Conservation (phyloP, 176 grass and related monocot species). For the Aegilops umbellulata region DNA sequence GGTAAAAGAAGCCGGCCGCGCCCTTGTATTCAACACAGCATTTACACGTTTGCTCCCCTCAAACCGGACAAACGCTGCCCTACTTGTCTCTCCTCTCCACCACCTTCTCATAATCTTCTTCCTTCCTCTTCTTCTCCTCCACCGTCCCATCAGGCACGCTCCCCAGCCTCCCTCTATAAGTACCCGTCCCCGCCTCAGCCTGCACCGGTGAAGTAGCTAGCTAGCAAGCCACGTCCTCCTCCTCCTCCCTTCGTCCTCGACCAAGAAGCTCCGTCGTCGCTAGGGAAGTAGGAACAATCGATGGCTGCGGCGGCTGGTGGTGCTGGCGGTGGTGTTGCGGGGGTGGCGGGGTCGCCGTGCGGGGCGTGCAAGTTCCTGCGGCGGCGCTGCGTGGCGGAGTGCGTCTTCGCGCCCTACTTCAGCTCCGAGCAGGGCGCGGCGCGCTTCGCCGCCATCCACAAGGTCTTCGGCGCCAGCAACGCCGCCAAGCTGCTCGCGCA, state of each 20-base stretch:
- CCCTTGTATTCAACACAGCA: conserved; percentile 47
- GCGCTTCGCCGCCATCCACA: conserved; percentile 86
- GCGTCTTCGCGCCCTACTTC: conserved; percentile 96
- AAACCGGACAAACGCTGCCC: conserved; percentile 58
- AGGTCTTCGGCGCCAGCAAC: conserved; percentile 96
- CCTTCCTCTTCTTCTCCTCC: neutral
- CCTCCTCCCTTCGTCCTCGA: no score
- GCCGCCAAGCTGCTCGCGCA: conserved; percentile 94
- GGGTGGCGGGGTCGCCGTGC: conserved; percentile 56
- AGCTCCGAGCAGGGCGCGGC: conserved; percentile 73
- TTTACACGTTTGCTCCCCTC: conserved; percentile 74
- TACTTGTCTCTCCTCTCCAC: conserved; percentile 36
- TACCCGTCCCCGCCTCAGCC: neutral
- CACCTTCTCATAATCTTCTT: neutral
- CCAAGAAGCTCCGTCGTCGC: no score
- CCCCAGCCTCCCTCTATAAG: conserved; percentile 14
- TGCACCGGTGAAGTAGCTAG: neutral
- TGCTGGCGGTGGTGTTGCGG: neutral
- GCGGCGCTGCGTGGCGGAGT: conserved; percentile 72
- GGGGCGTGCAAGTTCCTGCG: conserved; percentile 96
- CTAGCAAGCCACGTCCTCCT: no score
- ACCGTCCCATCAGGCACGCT: neutral
- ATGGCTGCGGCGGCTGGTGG: conserved; percentile 6
- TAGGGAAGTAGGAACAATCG: neutral
- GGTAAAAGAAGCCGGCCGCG: neutral